Evolutionary conservation across 768 basidiomycete species (phyloP).

Genomic region (Baorangia bicolor): DNA sequence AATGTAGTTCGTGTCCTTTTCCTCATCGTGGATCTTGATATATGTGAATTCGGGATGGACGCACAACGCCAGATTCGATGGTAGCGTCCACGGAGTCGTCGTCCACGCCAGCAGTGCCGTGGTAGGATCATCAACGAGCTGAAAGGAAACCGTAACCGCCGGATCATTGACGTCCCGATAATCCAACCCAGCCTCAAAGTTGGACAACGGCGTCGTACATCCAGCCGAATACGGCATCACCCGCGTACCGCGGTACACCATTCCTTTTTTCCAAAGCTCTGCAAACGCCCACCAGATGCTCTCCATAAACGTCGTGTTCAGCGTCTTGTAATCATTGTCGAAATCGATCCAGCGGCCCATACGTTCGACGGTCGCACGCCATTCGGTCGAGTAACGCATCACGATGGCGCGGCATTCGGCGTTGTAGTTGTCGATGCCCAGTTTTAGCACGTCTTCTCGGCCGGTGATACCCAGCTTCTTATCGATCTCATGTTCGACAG

Average conservation of each 20-base stretch:
- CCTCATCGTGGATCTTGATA: conserved; percentile 93
- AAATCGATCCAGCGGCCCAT: conserved; percentile 99
- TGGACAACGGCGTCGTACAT: conserved; percentile 92
- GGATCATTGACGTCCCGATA: conserved; percentile 96
- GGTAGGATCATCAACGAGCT: conserved; percentile 86
- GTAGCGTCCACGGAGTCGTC: conserved; percentile 98
- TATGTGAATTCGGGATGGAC: conserved; percentile 96
- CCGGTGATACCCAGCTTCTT: conserved; percentile 91
- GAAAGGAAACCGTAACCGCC: conserved; percentile 91
- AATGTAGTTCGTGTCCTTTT: conserved; percentile 85
- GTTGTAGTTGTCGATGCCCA: conserved; percentile 98
- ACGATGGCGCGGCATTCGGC: conserved; percentile 95
- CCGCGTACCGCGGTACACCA: conserved; percentile 90
- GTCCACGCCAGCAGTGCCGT: conserved; percentile 97
- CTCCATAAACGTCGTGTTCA: conserved; percentile 94
- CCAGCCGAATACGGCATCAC: conserved; percentile 99
- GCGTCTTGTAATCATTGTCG: conserved; percentile 98
- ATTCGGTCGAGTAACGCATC: conserved; percentile 94
- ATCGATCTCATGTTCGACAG: conserved; percentile 99
- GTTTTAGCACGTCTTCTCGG: conserved; percentile 87
- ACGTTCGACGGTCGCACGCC: conserved; percentile 92
- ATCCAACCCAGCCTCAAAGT: conserved; percentile 93
- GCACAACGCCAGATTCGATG: conserved; percentile 92
- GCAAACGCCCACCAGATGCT: conserved; percentile 99
- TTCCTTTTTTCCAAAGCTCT: conserved; percentile 85